phyloP scores from a whole-genome alignment of 129 eudicot genomes.

The Silybum marianum region DNA sequence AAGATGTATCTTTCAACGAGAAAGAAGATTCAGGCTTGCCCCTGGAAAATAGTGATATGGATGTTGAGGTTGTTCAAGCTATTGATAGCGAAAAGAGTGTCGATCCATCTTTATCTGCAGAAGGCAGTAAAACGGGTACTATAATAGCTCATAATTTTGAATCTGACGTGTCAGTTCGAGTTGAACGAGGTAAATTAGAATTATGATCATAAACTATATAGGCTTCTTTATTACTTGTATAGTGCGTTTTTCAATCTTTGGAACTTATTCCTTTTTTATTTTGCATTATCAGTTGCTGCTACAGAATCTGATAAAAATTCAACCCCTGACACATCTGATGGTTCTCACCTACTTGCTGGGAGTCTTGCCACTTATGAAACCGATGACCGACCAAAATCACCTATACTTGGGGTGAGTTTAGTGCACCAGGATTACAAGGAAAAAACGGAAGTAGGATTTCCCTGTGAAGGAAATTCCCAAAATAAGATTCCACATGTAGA shows the following conservation, averaged over 20 bases:
- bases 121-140: constrained; percentile 28
- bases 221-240: constrained; percentile 5
- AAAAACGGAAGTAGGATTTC: constrained; percentile 24
- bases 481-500: constrained; percentile 28
- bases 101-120: constrained; percentile 25
- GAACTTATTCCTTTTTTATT: constrained; percentile 17
- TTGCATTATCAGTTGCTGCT: constrained; percentile 30
- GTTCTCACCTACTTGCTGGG: constrained; percentile 4
- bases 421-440: constrained; percentile 34
- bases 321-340: constrained; percentile 23
- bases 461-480: constrained; percentile 25
- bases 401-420: constrained; percentile 36
- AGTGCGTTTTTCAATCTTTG: not conserved
- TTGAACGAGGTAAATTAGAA: constrained; percentile 37
- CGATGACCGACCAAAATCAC: constrained; percentile 42
- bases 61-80: constrained; percentile 27
- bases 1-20: constrained; percentile 34
- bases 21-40: constrained; percentile 26
- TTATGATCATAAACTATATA: constrained; percentile 12
- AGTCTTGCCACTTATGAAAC: constrained; percentile 24
- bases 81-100: constrained; percentile 26
- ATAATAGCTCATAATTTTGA: constrained; percentile 32
- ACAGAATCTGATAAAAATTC: constrained; percentile 27
- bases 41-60: constrained; percentile 34
- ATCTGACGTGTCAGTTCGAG: constrained; percentile 18